Evolutionary conservation across 495 filamentous ascomycete species (phyloP).

Genomic region (Aspergillus kassunensis): DNA sequence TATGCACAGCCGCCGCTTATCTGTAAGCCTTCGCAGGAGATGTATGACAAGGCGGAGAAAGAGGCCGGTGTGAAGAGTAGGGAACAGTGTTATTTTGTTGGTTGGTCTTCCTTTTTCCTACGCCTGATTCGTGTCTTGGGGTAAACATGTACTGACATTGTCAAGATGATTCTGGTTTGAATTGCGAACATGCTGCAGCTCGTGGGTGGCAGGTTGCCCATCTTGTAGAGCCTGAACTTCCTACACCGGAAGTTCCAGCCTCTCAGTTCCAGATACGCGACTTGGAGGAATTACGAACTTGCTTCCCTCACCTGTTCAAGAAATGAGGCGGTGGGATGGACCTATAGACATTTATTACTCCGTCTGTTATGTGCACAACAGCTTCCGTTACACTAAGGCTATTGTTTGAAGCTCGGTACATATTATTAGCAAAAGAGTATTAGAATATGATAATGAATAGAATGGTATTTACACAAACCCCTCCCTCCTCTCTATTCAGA

Average conservation of each 20-base stretch:
- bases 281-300: conserved; percentile 64
- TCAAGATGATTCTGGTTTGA: conserved; percentile 76
- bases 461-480: too few relatives aligned
- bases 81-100: conserved; percentile 79
- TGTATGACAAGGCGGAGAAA: conserved; percentile 75
- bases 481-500: too few relatives aligned
- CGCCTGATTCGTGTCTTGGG: neutral
- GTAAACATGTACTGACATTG: conserved; percentile 8
- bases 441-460: neutral
- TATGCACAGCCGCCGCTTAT: conserved; percentile 63
- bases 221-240: conserved; percentile 68
- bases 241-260: conserved; percentile 53
- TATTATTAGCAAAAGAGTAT: neutral
- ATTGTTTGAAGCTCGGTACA: too few relatives aligned
- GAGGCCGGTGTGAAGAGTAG: conserved; percentile 56
- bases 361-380: too few relatives aligned
- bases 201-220: conserved; percentile 80
- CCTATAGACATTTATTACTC: too few relatives aligned
- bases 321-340: conserved; percentile 8
- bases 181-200: conserved; percentile 65
- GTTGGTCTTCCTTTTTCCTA: conserved; percentile 42
- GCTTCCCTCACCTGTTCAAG: conserved; percentile 79
- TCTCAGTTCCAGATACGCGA: conserved; percentile 65
- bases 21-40: conserved; percentile 79
- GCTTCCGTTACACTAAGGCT: too few relatives aligned